phyloP scores from a whole-genome alignment of 1,284 basidiomycete genomes.

The Veloboletus limbatus region DNA sequence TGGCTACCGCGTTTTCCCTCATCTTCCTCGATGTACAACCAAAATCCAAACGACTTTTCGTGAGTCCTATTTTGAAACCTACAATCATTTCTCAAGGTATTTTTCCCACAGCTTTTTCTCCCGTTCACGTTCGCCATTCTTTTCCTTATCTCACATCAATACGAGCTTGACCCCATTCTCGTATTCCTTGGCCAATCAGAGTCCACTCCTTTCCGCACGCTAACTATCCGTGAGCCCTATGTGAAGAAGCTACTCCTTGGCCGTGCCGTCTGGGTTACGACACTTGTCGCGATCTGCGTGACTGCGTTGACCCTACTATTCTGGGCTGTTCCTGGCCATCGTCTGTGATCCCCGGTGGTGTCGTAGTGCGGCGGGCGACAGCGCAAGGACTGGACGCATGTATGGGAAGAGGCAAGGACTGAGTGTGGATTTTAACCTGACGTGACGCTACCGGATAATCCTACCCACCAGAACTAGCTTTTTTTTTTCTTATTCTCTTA shows the following conservation, averaged over 20 bases:
- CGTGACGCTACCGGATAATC: constrained; percentile 22
- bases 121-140: constrained; percentile 91
- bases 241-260: constrained; percentile 86
- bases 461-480: constrained; percentile 17
- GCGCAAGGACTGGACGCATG: constrained; percentile 12
- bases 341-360: constrained; percentile 46
- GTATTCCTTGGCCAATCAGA: constrained; percentile 84
- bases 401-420: constrained; percentile 13
- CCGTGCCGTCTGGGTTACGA: constrained; percentile 81
- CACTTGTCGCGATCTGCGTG: constrained; percentile 67
- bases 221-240: constrained; percentile 87
- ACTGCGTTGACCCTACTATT: constrained; percentile 83
- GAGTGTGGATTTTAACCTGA: constrained; percentile 17
- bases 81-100: constrained; percentile 8
- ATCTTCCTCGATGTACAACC: constrained; percentile 92
- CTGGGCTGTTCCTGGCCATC: constrained; percentile 89
- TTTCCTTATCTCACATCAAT: constrained; percentile 91
- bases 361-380: constrained; percentile 4
- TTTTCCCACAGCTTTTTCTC: constrained; percentile 75
- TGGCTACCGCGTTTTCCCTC: constrained; percentile 87
- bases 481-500: constrained; percentile 31
- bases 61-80: constrained; percentile 46
- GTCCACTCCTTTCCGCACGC: constrained; percentile 89
- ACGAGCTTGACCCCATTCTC: constrained; percentile 92
- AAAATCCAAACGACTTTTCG: constrained; percentile 90